These are phyloP conservation scores for Corymbia maculata DNA, from an alignment of 345 rosid genomes.

Conservation along the genomic window DNA sequence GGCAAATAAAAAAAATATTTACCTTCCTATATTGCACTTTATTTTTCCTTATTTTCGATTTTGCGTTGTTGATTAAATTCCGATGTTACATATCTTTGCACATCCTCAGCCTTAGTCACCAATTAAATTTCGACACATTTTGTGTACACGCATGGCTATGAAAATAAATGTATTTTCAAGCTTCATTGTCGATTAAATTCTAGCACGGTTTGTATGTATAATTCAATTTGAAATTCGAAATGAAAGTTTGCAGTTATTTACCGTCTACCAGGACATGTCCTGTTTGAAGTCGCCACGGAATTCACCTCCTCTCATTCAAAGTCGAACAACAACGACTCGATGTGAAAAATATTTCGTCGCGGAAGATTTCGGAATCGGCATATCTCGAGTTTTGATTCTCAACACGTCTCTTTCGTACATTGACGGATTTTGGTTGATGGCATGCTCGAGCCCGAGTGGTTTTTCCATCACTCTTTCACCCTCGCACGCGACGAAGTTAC, in stretches of 20 bases:
- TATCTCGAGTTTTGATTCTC: neutral
- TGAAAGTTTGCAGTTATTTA: neutral
- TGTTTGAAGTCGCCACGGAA: neutral
- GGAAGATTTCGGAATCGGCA: neutral
- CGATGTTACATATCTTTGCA: no score
- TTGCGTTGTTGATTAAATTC: no score
- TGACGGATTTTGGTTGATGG: neutral
- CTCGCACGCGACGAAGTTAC: neutral
- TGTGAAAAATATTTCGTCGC: neutral
- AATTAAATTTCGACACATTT: neutral
- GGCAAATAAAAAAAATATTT: no score
- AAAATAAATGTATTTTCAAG: neutral
- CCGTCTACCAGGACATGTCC: neutral
- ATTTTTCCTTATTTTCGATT: neutral
- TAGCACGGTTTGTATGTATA: no score
- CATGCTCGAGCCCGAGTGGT: neutral
- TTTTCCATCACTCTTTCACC: neutral
- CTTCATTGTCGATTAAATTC: neutral
- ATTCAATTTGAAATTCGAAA: no score
- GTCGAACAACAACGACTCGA: no score
- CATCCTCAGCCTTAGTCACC: neutral
- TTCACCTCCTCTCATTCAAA: neutral
- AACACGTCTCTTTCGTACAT: neutral
- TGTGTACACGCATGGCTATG: neutral
- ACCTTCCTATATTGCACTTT: neutral